Evolutionary conservation across 164 flowering plant species (phyloP).

Genomic region (Nymphaea colorata): DNA sequence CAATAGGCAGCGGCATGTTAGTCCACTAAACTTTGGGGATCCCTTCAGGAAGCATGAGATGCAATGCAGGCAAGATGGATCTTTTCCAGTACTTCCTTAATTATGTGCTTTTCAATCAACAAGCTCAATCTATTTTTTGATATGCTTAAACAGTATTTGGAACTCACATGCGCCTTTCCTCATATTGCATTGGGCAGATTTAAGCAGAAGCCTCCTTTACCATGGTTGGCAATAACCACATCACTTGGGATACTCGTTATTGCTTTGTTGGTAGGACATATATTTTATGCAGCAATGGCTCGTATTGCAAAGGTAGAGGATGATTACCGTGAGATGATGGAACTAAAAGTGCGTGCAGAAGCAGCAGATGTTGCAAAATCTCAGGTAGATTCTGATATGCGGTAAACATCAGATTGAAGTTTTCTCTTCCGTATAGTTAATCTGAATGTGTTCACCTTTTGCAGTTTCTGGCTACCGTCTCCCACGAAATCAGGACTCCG

Average conservation of each 20-base stretch:
- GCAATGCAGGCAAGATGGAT: constrained; percentile 67
- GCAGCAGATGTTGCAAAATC: constrained; percentile 94
- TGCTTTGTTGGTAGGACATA: constrained; percentile 59
- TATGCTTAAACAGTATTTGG: too few species aligned
- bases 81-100: neutral
- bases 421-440: neutral
- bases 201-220: constrained; percentile 71
- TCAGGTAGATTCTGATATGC: constrained; percentile 20
- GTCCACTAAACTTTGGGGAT: constrained; percentile 79
- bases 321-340: constrained; percentile 64
- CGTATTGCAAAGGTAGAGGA: constrained; percentile 80
- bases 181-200: constrained; percentile 37
- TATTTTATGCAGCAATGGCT: constrained; percentile 66
- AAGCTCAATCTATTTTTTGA: neutral
- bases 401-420: neutral
- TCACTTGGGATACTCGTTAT: constrained; percentile 65
- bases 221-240: constrained; percentile 51
- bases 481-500: constrained; percentile 98
- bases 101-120: neutral
- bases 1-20: constrained; percentile 38
- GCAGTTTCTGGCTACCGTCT: constrained; percentile 96
- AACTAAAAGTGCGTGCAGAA: constrained; percentile 75
- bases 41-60: constrained; percentile 92
- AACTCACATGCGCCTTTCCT: neutral
- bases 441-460: constrained; percentile 7